phyloP scores from a whole-genome alignment of 257 asterid species.

The Linderniella brevidens region DNA sequence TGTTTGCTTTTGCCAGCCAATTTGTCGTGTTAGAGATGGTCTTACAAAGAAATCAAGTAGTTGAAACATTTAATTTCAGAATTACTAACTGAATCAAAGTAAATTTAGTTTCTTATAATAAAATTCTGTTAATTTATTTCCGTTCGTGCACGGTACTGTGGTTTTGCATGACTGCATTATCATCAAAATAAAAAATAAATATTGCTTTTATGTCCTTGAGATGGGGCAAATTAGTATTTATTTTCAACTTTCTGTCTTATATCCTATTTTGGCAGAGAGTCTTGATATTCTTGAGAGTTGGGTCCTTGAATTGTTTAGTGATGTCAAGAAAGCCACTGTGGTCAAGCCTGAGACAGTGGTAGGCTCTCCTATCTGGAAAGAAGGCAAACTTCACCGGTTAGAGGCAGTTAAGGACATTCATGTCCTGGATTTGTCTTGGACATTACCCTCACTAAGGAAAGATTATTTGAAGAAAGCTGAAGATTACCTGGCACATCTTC shows the following conservation, averaged over 20 bases:
- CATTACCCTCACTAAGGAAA: constrained; percentile 70
- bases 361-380: constrained; percentile 60
- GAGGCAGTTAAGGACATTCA: constrained; percentile 95
- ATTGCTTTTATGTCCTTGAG: too few species aligned
- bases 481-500: constrained; percentile 88
- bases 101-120: too few species aligned
- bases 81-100: too few species aligned
- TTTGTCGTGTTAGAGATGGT: too few species aligned
- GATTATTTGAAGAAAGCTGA: constrained; percentile 81
- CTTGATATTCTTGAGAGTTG: constrained; percentile 79
- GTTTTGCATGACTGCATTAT: too few species aligned
- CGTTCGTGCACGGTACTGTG: too few species aligned
- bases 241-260: constrained; percentile 8
- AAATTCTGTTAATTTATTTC: too few species aligned
- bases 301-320: constrained; percentile 72
- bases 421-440: constrained; percentile 79
- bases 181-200: too few species aligned
- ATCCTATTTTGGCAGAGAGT: constrained; percentile 45
- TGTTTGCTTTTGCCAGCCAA: too few species aligned
- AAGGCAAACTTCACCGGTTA: constrained; percentile 73
- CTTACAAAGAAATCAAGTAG: too few species aligned
- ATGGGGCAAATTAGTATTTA: background rate
- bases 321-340: constrained; percentile 44
- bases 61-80: too few species aligned
- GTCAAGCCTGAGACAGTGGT: constrained; percentile 30